A percentile compares a stretch with the other conserved stretches of the same genome.
phyloP scores from a whole-genome alignment of 1,284 basidiomycete species.

The Tilletia horrida region DNA sequence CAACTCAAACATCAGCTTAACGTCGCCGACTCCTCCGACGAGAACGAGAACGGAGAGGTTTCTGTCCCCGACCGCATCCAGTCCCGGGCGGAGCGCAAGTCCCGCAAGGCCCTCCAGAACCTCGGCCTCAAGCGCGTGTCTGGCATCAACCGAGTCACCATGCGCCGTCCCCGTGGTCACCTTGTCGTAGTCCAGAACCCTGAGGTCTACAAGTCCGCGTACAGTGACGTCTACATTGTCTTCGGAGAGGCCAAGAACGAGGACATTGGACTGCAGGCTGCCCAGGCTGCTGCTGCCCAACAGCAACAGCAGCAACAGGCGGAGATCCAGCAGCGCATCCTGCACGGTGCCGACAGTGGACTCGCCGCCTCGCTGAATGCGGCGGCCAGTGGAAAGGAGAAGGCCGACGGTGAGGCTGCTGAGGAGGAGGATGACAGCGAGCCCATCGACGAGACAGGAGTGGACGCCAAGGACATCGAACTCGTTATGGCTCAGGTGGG shows the following conservation, averaged over 20 bases:
- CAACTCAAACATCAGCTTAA: no score
- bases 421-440: slow-evolving; percentile 54
- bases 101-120: slow-evolving; percentile 52
- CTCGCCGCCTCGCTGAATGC: slow-evolving; percentile 60
- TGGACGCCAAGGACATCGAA: slow-evolving; percentile 88
- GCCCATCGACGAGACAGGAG: slow-evolving; percentile 56
- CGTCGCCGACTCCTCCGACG: slow-evolving; percentile 61
- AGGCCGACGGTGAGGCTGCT: slow-evolving; percentile 27
- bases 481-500: slow-evolving; percentile 77
- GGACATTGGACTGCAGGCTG: slow-evolving; percentile 81
- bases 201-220: slow-evolving; percentile 95
- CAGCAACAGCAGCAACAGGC: slow-evolving; percentile 69
- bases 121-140: slow-evolving; percentile 70
- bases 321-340: slow-evolving; percentile 65
- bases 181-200: slow-evolving; percentile 89
- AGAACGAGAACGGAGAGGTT: slow-evolving; percentile 61
- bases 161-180: slow-evolving; percentile 88
- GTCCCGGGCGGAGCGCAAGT: slow-evolving; percentile 58
- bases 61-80: slow-evolving; percentile 87
- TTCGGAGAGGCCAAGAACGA: slow-evolving; percentile 98
- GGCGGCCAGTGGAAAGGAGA: slow-evolving; percentile 60
- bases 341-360: slow-evolving; percentile 52
- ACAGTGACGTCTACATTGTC: slow-evolving; percentile 97
- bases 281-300: slow-evolving; percentile 67
- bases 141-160: slow-evolving; percentile 89